phyloP scores from a whole-genome alignment of 2,329 filamentous ascomycete genomes.

The Cladosporium sp. region DNA sequence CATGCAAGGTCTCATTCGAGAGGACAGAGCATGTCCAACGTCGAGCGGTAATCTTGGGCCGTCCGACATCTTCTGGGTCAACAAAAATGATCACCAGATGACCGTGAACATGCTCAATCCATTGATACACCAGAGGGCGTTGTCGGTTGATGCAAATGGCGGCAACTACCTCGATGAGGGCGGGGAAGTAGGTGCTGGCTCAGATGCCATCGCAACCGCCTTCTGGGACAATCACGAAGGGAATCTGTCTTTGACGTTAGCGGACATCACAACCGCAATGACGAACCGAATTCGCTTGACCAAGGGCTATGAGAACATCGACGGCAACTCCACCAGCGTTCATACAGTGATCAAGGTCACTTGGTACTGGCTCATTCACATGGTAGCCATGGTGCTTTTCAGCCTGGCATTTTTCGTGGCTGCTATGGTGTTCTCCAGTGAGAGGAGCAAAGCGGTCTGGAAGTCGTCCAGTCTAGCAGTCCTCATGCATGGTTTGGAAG shows the following conservation, averaged over 20 bases:
- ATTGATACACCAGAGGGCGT: background rate
- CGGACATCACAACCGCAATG: background rate
- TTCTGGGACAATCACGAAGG: constrained; percentile 5
- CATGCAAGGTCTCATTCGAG: background rate
- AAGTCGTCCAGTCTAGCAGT: constrained; percentile 12
- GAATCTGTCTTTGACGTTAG: background rate
- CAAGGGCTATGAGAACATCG: background rate
- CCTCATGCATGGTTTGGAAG: constrained; percentile 1
- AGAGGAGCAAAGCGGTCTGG: constrained; percentile 6
- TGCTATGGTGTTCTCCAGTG: background rate
- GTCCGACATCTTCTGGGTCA: background rate
- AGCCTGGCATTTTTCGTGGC: background rate
- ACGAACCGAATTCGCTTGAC: background rate
- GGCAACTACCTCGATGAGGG: background rate
- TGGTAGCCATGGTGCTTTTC: background rate
- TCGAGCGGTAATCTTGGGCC: background rate
- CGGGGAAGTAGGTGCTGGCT: background rate
- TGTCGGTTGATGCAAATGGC: background rate
- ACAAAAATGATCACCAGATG: background rate
- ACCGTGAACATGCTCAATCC: background rate
- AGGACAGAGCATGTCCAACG: background rate
- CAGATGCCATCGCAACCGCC: background rate
- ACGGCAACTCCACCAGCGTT: background rate
- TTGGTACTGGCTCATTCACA: constrained; percentile 1
- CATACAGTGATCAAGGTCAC: background rate